Base-by-base conservation (phyloP, 192 early-diverging fungal species). In the Dispira simplex region DNA sequence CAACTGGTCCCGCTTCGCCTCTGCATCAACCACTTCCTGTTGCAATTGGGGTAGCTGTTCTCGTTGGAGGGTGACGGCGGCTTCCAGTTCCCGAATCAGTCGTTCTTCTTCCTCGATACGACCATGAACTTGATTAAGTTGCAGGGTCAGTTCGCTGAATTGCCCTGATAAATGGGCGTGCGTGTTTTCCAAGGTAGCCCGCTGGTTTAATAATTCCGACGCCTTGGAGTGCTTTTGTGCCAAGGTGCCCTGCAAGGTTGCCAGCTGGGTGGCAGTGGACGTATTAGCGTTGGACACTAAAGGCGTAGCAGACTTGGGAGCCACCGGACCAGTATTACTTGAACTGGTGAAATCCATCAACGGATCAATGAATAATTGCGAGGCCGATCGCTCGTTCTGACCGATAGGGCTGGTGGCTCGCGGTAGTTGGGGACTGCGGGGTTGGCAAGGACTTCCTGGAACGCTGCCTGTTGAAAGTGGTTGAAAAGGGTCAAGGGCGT, bases 221-320 rank as follows among this genome's bases (percentile, higher is more conserved):
- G n/a, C 59, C 28, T 14, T n/a, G 59, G 39, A 13, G 44, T 62
- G 59, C 59, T 62, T 62, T 45, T 45, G 59, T 0, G 59, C 59
- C 44, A 62, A 39, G 8, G 32, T n/a, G 16, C n/a, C 59, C 8
- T 62, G 59, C 8, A 62, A 11, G 12, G 12, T 25, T n/a, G 59
- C 59, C 44, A 62, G 3, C n/a, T 62, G 59, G 43, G 13, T n/a
- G 9, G 51, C 51, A 3, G 51, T 11, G 13, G 26, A 25, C 9
- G n/a, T 18, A 9, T 20, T 20, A 20, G 51, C 20, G 10, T 20
- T 26, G 51, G 51, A n/a, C 3, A 11, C 21, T 1, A 26, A 9
- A 1, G 26, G 51, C 51, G 20, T 9, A n/a, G 21, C 9, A n/a
- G n/a, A 0, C 18, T 20, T 25, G 3, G 51, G 51, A 11, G 10